Conservation (phyloP, 2,329 filamentous ascomycete species). For the Botrytis aclada region DNA sequence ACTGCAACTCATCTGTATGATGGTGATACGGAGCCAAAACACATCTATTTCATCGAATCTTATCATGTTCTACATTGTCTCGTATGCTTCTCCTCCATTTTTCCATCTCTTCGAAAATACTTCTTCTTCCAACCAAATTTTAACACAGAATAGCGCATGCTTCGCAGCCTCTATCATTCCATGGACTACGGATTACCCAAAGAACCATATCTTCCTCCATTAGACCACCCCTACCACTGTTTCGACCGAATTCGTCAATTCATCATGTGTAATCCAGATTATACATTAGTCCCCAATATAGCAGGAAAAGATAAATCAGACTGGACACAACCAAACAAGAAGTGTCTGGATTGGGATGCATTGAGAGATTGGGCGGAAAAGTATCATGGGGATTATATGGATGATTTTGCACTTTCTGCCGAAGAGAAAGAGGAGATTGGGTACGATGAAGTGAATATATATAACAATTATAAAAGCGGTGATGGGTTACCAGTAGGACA, state of each 20-base stretch:
- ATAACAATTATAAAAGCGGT: background rate
- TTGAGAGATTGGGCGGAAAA: slow-evolving; percentile 11
- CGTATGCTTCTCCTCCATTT: background rate
- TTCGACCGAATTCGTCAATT: slow-evolving; percentile 18
- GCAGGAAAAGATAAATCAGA: background rate
- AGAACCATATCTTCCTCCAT: background rate
- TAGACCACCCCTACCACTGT: slow-evolving; percentile 17
- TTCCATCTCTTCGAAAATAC: background rate
- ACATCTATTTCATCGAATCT: slow-evolving; percentile 13
- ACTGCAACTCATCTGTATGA: background rate
- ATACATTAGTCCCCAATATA: slow-evolving; percentile 14
- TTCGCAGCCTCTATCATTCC: background rate
- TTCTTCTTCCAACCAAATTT: background rate
- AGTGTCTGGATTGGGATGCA: slow-evolving; percentile 9
- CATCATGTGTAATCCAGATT: slow-evolving; percentile 20
- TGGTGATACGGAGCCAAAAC: slow-evolving; percentile 6
- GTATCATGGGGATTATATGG: background rate
- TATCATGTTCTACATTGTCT: slow-evolving; percentile 17
- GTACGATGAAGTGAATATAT: background rate
- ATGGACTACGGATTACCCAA: background rate
- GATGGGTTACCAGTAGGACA: background rate
- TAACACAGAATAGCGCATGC: background rate
- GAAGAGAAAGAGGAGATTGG: background rate
- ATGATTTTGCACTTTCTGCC: background rate
- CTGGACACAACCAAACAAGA: background rate